Conservation (phyloP, 2,329 filamentous ascomycete genomes). For the Penicillium sp. region DNA sequence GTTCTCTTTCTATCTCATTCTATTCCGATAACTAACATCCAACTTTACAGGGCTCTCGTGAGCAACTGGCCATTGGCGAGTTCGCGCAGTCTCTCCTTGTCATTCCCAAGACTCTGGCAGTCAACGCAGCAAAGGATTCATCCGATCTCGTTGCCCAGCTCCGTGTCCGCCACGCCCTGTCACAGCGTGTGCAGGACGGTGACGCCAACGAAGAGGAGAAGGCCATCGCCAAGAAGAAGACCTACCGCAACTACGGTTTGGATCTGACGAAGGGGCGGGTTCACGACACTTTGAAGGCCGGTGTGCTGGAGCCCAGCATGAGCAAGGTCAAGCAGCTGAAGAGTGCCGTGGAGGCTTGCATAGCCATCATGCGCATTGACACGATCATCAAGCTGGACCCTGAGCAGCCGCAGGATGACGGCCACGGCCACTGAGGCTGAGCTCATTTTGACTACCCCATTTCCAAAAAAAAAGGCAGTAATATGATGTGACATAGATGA, state of each 20-base stretch:
- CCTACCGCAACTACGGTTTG: slow-evolving; percentile 97
- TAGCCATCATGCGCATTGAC: slow-evolving; percentile 98
- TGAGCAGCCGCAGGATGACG: slow-evolving; percentile 76
- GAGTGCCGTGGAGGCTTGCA: slow-evolving; percentile 96
- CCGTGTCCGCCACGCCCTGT: slow-evolving; percentile 87
- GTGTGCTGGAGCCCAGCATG: slow-evolving; percentile 93
- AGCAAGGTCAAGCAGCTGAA: slow-evolving; percentile 98
- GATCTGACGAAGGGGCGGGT: slow-evolving; percentile 87
- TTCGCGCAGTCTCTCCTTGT: slow-evolving; percentile 92
- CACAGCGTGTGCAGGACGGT: slow-evolving; percentile 85
- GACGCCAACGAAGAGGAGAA: slow-evolving; percentile 77
- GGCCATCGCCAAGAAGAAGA: slow-evolving; percentile 85
- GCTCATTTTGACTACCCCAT: slow-evolving; percentile 15
- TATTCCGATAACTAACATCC: slow-evolving; percentile 9
- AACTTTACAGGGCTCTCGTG: slow-evolving; percentile 66
- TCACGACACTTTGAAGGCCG: slow-evolving; percentile 87
- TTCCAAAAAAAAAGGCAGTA: slow-evolving; percentile 30
- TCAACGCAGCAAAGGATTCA: slow-evolving; percentile 95
- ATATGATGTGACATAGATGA: slow-evolving; percentile 32
- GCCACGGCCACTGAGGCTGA: slow-evolving; percentile 68
- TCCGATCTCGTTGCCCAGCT: slow-evolving; percentile 94
- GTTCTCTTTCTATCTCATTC: background rate
- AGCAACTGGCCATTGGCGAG: slow-evolving; percentile 96
- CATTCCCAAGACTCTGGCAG: slow-evolving; percentile 92
- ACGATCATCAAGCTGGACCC: slow-evolving; percentile 97